phyloP scores from a whole-genome alignment of 345 rosid genomes.

The thale cress (Arabidopsis thaliana) region TAIR10.1 NC_003074.8:9077001-9077500 shows the following conservation, averaged over 20 bases:
- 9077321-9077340: conserved; percentile 65
- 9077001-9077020: conserved; percentile 40
- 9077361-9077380: conserved; percentile 67
- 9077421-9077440: conserved; percentile 12
- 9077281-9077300: conserved; percentile 68
- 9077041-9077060: conserved; percentile 71
- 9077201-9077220: conserved; percentile 62
- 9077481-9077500: neutral
- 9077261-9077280: conserved; percentile 67
- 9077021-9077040: conserved; percentile 70
- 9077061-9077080: conserved; percentile 70
- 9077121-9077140: conserved; percentile 64
- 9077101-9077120: conserved; percentile 65
- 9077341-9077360: conserved; percentile 83
- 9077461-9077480: conserved; percentile 8
- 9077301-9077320: conserved; percentile 73
- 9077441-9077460: neutral
- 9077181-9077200: conserved; percentile 76
- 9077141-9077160: conserved; percentile 61
- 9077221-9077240: conserved; percentile 70
- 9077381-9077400: conserved; percentile 69
- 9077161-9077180: conserved; percentile 71
- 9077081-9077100: conserved; percentile 62
- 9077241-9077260: conserved; percentile 53
- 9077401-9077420: conserved; percentile 39